Percentiles rank a stretch among this genome's conserved stretches.
These are phyloP conservation scores for Grosmannia clavigera DNA, from an alignment of 2,329 filamentous ascomycete species.

Conservation along the genomic window DNA sequence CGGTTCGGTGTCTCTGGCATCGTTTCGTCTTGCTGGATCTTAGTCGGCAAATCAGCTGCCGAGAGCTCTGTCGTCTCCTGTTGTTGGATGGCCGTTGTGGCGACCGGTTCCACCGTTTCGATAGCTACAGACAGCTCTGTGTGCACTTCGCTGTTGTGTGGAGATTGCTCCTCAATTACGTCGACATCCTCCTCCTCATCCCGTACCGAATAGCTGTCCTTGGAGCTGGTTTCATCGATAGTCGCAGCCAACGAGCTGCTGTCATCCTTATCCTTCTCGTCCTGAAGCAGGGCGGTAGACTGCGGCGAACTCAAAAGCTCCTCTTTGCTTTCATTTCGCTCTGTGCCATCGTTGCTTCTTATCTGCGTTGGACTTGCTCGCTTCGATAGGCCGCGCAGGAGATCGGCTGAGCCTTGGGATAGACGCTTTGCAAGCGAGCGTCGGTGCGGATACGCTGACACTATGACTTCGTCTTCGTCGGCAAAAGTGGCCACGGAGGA, in stretches of 20 bases:
- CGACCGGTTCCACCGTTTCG: constrained; percentile 2
- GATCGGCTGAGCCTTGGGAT: constrained; percentile 32
- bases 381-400: constrained; percentile 30
- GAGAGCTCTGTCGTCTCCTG: too few species aligned
- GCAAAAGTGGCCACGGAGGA: constrained; percentile 62
- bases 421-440: constrained; percentile 33
- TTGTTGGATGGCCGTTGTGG: too few species aligned
- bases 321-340: constrained; percentile 29
- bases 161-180: constrained; percentile 14
- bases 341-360: background rate
- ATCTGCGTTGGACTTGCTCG: constrained; percentile 13
- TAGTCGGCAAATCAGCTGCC: too few species aligned
- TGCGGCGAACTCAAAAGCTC: constrained; percentile 26
- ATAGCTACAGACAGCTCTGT: constrained; percentile 19
- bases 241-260: constrained; percentile 45
- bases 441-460: constrained; percentile 15
- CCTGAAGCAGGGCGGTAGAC: constrained; percentile 9
- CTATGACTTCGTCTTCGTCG: constrained; percentile 38
- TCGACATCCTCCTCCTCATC: constrained; percentile 10
- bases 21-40: background rate
- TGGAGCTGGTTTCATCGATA: constrained; percentile 38
- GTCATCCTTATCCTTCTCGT: constrained; percentile 27
- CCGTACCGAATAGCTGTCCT: constrained; percentile 18
- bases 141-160: constrained; percentile 23
- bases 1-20: background rate